phyloP scores from a whole-genome alignment of 2,329 filamentous ascomycete genomes.

The Dendryphion nanum region DNA sequence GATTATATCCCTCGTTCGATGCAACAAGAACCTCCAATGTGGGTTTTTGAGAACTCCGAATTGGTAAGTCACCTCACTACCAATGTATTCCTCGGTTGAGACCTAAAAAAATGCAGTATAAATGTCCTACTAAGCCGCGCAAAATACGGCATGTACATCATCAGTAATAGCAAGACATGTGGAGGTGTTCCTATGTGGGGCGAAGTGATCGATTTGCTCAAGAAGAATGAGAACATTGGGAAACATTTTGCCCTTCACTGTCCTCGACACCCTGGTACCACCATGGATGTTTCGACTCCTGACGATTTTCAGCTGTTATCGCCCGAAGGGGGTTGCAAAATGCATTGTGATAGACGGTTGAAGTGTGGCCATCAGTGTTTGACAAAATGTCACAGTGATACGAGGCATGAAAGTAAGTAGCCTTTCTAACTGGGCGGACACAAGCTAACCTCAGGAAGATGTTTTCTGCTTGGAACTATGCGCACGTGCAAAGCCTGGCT shows the following conservation, averaged over 20 bases:
- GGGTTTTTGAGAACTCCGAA: constrained; percentile 66
- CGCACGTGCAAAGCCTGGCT: constrained; percentile 42
- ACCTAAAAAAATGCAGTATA: constrained; percentile 47
- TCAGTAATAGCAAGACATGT: constrained; percentile 62
- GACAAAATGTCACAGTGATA: constrained; percentile 49
- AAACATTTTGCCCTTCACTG: constrained; percentile 10
- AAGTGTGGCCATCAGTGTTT: constrained; percentile 51
- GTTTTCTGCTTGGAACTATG: constrained; percentile 50
- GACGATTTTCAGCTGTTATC: constrained; percentile 12
- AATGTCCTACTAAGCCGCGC: constrained; percentile 66
- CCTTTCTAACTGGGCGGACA: too few relatives aligned
- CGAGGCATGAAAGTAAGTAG: constrained; percentile 40
- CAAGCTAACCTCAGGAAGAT: too few relatives aligned
- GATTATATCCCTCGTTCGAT: constrained; percentile 66
- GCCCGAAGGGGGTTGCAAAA: constrained; percentile 14
- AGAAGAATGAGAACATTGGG: constrained; percentile 31
- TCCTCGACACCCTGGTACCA: constrained; percentile 12
- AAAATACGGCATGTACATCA: constrained; percentile 66
- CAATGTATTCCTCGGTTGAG: too few relatives aligned
- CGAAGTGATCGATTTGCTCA: constrained; percentile 44
- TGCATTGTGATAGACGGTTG: constrained; percentile 7
- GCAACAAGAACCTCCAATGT: constrained; percentile 55
- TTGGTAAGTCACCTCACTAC: constrained; percentile 40
- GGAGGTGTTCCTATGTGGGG: constrained; percentile 60
- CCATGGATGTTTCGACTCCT: constrained; percentile 9